Evolutionary conservation across 371 early-diverging fungal genomes (phyloP).

Genomic region (Gilbertella persicaria): DNA sequence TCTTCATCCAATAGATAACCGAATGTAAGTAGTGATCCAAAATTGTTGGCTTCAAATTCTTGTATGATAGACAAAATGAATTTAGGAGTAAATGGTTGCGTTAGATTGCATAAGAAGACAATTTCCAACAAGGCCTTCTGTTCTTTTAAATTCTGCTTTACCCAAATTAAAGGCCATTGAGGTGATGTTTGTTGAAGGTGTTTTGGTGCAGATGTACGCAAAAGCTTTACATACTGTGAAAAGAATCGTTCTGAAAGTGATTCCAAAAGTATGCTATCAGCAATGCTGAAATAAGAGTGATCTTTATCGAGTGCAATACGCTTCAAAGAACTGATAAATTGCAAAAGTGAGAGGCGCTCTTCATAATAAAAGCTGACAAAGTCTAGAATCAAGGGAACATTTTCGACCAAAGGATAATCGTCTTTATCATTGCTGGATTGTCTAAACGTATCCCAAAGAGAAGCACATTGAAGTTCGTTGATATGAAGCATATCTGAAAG

Average conservation of each 20-base stretch:
- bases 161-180: constrained; percentile 25
- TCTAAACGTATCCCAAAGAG: constrained; percentile 38
- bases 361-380: constrained; percentile 35
- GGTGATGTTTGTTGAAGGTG: constrained; percentile 6
- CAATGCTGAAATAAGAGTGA: constrained; percentile 35
- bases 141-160: constrained; percentile 45
- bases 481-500: constrained; percentile 31
- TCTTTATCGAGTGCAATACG: constrained; percentile 27
- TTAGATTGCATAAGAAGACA: constrained; percentile 27
- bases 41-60: constrained; percentile 44
- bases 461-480: constrained; percentile 39
- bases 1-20: constrained; percentile 37
- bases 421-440: neutral
- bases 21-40: constrained; percentile 33
- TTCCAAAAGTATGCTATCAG: constrained; percentile 20
- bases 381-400: constrained; percentile 16
- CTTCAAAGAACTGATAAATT: constrained; percentile 39
- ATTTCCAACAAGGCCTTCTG: constrained; percentile 44
- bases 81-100: constrained; percentile 16
- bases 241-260: constrained; percentile 30
- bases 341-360: constrained; percentile 40
- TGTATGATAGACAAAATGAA: constrained; percentile 28
- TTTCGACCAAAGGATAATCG: constrained; percentile 16
- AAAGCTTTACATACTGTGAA: constrained; percentile 27
- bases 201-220: constrained; percentile 24